Conservation (phyloP, 352 stramenopile species). For the Elongisporangium anandrum region DNA sequence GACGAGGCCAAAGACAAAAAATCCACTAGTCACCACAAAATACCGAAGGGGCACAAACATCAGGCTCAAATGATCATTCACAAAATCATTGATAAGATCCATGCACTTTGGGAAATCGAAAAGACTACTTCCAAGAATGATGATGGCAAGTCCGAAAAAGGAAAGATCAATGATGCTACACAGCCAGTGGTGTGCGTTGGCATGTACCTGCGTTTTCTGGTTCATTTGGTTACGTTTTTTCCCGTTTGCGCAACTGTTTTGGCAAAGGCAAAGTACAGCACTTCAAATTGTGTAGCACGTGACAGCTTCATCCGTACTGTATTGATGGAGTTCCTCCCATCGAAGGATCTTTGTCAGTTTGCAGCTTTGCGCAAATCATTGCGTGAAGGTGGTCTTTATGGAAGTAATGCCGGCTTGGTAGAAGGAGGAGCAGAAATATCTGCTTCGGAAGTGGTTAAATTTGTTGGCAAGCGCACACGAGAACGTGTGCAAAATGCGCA, state of each 20-base stretch:
- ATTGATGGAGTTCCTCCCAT: conserved; percentile 70
- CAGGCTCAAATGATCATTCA: conserved; percentile 51
- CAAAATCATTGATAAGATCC: conserved; percentile 63
- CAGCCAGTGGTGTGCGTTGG: conserved; percentile 43
- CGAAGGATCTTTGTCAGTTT: conserved; percentile 66
- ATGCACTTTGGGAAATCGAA: conserved; percentile 47
- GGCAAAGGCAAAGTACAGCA: conserved; percentile 42
- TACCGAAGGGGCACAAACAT: conserved; percentile 67
- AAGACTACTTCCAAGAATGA: conserved; percentile 16
- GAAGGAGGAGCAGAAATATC: conserved; percentile 24
- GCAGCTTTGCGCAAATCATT: conserved; percentile 42
- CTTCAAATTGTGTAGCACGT: conserved; percentile 13
- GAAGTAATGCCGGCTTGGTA: conserved; percentile 19
- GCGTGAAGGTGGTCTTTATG: conserved; percentile 48
- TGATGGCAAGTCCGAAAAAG: conserved; percentile 11
- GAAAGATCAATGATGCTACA: conserved; percentile 1
- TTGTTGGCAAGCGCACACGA: conserved; percentile 35
- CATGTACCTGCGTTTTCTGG: conserved; percentile 65
- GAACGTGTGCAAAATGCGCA: conserved; percentile 66
- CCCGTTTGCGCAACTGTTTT: conserved; percentile 62
- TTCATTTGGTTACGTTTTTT: conserved; percentile 70
- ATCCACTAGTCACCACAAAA: conserved; percentile 21
- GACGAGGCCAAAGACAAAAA: conserved; percentile 24
- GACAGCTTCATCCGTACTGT: conserved; percentile 50
- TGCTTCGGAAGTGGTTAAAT: conserved; percentile 25